phyloP scores from a whole-genome alignment of 2,329 filamentous ascomycete genomes.

The Xylariaceae sp. region DNA sequence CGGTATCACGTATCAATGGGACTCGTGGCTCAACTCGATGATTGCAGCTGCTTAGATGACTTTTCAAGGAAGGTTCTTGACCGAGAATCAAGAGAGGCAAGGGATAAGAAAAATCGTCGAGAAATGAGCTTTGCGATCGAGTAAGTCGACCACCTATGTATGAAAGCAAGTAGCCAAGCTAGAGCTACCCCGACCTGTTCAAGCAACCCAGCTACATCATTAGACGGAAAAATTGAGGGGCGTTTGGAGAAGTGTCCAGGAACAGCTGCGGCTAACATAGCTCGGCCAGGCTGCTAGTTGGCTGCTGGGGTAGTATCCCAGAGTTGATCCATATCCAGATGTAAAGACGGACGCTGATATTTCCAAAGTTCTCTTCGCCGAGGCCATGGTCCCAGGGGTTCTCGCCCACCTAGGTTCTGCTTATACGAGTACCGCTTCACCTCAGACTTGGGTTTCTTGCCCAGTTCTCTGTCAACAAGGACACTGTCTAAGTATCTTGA shows the following conservation, averaged over 20 bases:
- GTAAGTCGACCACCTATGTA: not conserved
- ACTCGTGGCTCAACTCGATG: not conserved
- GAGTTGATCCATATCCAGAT: too few species aligned
- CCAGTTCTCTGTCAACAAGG: too few species aligned
- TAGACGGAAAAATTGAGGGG: slow-evolving; percentile 35
- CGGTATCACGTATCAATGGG: not conserved
- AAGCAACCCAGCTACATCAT: slow-evolving; percentile 7
- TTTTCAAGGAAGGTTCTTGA: not conserved
- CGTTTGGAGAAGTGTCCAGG: slow-evolving; percentile 15
- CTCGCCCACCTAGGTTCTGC: too few species aligned
- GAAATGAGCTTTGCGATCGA: not conserved
- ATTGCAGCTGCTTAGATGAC: not conserved
- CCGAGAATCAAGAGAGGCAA: not conserved
- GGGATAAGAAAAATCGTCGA: not conserved
- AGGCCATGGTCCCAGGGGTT: too few species aligned
- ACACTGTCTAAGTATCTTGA: too few species aligned
- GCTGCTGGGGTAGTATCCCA: not conserved
- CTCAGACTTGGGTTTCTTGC: too few species aligned
- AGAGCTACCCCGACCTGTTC: slow-evolving; percentile 13
- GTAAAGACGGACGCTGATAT: too few species aligned
- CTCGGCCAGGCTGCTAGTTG: slow-evolving; percentile 1
- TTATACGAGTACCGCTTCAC: too few species aligned
- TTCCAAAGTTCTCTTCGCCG: too few species aligned
- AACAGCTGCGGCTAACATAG: not conserved
- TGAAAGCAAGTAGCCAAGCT: slow-evolving; percentile 1